These are phyloP conservation scores for Saprolegnia diclina DNA, from an alignment of 352 stramenopile genomes.

Conservation along the genomic window DNA sequence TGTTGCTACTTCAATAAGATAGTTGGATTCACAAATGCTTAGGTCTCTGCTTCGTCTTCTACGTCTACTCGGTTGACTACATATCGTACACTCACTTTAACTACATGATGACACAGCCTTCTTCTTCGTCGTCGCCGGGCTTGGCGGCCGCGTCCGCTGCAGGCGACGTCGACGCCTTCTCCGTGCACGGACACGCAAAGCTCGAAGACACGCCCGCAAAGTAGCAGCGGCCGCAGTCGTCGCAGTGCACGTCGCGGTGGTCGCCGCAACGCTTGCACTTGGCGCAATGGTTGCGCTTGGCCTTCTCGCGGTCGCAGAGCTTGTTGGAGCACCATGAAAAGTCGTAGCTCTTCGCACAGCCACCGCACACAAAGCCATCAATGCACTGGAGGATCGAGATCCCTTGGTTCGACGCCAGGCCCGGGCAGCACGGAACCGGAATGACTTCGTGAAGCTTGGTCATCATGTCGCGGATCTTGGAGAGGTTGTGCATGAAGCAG, in stretches of 20 bases:
- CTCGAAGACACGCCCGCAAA: constrained; percentile 74
- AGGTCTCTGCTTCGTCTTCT: no score
- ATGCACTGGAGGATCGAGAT: constrained; percentile 74
- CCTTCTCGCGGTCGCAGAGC: constrained; percentile 62
- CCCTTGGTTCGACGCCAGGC: constrained; percentile 13
- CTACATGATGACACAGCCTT: constrained; percentile 80
- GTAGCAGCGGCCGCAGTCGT: constrained; percentile 78
- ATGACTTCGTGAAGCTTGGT: constrained; percentile 61
- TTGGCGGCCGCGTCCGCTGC: constrained; percentile 38
- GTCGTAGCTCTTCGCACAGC: constrained; percentile 46
- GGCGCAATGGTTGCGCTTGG: constrained; percentile 71
- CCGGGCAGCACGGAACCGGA: constrained; percentile 50
- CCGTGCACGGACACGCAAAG: constrained; percentile 73
- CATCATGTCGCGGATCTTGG: constrained; percentile 81
- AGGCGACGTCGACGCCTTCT: constrained; percentile 25
- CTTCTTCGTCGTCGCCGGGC: constrained; percentile 52
- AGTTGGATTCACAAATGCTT: no score
- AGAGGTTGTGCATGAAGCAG: constrained; percentile 86
- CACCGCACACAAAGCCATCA: constrained; percentile 53
- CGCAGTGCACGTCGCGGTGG: constrained; percentile 79
- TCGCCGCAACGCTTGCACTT: constrained; percentile 85
- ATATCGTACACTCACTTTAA: constrained; percentile 3
- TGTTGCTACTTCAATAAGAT: no score
- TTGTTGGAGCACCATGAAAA: constrained; percentile 84
- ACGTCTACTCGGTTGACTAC: constrained; percentile 5